Evolutionary conservation across 768 basidiomycete genomes (phyloP).

Genomic region (Tylopilus subfusipes): DNA sequence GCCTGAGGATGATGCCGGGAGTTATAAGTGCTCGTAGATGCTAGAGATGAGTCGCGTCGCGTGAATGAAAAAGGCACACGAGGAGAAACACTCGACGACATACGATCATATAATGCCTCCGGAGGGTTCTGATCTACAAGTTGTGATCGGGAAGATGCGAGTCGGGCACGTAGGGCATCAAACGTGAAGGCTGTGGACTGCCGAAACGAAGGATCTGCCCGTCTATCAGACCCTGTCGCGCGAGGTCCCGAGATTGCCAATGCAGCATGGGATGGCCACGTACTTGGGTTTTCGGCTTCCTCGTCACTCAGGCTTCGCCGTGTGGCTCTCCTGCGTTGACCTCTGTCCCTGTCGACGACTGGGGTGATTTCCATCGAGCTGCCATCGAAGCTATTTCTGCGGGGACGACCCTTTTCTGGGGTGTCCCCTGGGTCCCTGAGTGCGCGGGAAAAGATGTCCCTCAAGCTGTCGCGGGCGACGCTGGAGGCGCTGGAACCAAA

Average conservation of each 20-base stretch:
- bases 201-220: conserved; percentile 37
- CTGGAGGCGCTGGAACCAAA: conserved; percentile 38
- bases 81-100: conserved; percentile 11
- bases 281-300: conserved; percentile 57
- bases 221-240: conserved; percentile 22
- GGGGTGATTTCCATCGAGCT: conserved; percentile 61
- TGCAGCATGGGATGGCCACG: conserved; percentile 23
- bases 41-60: conserved; percentile 13
- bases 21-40: conserved; percentile 13
- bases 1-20: conserved; percentile 17
- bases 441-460: conserved; percentile 63
- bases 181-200: conserved; percentile 46
- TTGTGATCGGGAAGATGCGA: conserved; percentile 37
- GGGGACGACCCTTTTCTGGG: conserved; percentile 49
- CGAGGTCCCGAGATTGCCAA: conserved; percentile 1
- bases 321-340: conserved; percentile 43
- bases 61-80: background rate
- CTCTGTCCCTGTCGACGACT: conserved; percentile 38
- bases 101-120: conserved; percentile 36
- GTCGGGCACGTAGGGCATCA: conserved; percentile 45
- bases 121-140: conserved; percentile 36
- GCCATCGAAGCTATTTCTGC: conserved; percentile 57
- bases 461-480: conserved; percentile 55
- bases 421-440: conserved; percentile 62
- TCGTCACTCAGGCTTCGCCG: conserved; percentile 66